Evolutionary conservation across 2,329 filamentous ascomycete species (phyloP).

Genomic region (Fonsecaea nubica): DNA sequence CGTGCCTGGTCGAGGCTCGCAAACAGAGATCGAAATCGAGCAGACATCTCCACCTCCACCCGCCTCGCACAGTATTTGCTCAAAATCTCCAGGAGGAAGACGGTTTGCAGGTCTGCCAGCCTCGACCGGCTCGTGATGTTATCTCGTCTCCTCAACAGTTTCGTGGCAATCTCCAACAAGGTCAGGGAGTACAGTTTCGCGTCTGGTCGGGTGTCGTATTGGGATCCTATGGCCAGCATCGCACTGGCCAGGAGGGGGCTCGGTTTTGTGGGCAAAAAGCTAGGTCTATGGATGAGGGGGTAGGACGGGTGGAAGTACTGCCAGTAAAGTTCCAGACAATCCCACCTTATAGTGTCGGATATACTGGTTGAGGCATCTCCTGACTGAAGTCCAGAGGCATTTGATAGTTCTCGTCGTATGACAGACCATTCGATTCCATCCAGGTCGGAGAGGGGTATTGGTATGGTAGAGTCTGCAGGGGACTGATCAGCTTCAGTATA

Average conservation of each 20-base stretch:
- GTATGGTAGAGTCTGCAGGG: conserved; percentile 46
- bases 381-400: conserved; percentile 45
- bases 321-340: conserved; percentile 48
- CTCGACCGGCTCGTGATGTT: conserved; percentile 45
- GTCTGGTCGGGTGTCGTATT: conserved; percentile 46
- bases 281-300: conserved; percentile 46
- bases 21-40: conserved; percentile 45
- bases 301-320: conserved; percentile 47
- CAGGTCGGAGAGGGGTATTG: conserved; percentile 50
- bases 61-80: conserved; percentile 45
- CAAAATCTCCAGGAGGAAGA: conserved; percentile 47
- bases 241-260: conserved; percentile 45
- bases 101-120: conserved; percentile 46
- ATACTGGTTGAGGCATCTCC: conserved; percentile 46
- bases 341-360: conserved; percentile 48
- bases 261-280: conserved; percentile 44
- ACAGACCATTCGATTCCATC: conserved; percentile 47
- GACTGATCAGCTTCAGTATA: conserved; percentile 43
- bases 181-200: conserved; percentile 46
- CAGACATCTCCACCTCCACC: conserved; percentile 45
- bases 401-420: conserved; percentile 49
- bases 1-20: conserved; percentile 44
- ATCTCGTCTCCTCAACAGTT: conserved; percentile 42
- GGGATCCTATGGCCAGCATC: conserved; percentile 48
- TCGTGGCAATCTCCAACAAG: conserved; percentile 45